Evolutionary conservation across 768 basidiomycete species (phyloP), one percentile per base, ranked within the genome.

Genomic region (Lactifluus echinatus): DNA sequence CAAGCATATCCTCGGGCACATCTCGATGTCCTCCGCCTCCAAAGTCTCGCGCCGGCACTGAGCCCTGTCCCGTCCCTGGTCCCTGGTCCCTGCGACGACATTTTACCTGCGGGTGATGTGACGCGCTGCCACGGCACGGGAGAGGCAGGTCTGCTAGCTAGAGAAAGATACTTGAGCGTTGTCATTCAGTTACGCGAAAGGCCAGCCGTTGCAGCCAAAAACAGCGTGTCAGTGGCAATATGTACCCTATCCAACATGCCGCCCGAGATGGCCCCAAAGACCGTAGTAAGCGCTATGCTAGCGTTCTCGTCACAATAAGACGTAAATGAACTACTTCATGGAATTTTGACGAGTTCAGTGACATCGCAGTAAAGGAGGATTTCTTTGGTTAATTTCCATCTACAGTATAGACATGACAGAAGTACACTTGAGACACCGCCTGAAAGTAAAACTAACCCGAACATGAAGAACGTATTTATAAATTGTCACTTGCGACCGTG

Each of bases 181-280:
- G 58, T 43, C 15, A 50, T n/a, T n/a, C n/a, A n/a, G n/a, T n/a
- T n/a, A n/a, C n/a, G n/a, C n/a, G n/a, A n/a, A n/a, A n/a, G n/a
- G n/a, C n/a, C n/a, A n/a, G n/a, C n/a, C n/a, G n/a, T n/a, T n/a
- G n/a, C n/a, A n/a, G n/a, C n/a, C n/a, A n/a, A n/a, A n/a, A n/a
- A n/a, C n/a, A n/a, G n/a, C n/a, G n/a, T n/a, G n/a, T n/a, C n/a
- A n/a, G n/a, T n/a, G n/a, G n/a, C n/a, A n/a, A n/a, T n/a, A n/a
- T n/a, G n/a, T 59, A 86, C 89, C 89, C 76, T 89, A 87, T 5
- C 89, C 89, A 28, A 92, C 89, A 63, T 88, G 87, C 46, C 89
- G 77, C 12, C 31, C 15, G 28, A 15, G 8, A 36, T 23, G 15
- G 29, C 37, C 26, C 46, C n/a, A n/a, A 36, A 23, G 37, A 15